A percentile compares a stretch with the other conserved stretches of the same genome.
Conservation (phyloP, 2,329 filamentous ascomycete species). For the Calonectria multiphialidica region DNA sequence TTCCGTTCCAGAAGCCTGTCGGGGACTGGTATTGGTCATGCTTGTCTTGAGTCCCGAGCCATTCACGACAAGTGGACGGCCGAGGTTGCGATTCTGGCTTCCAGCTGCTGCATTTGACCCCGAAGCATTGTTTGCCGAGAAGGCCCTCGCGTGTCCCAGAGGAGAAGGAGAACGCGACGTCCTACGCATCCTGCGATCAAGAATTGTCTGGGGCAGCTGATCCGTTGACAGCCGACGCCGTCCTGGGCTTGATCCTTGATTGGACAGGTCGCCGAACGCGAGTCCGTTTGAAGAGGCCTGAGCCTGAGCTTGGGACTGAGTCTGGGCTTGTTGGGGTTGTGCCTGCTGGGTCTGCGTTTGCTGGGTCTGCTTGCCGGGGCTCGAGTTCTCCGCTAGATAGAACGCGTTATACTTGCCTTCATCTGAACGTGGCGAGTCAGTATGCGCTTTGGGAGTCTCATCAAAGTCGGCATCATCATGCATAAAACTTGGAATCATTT, state of each 20-base stretch:
- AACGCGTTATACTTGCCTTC: slow-evolving; percentile 51
- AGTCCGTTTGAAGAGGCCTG: slow-evolving; percentile 51
- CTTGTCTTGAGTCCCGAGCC: slow-evolving; percentile 57
- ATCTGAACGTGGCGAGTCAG: slow-evolving; percentile 62
- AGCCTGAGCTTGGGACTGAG: slow-evolving; percentile 37
- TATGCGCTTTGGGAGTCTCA: slow-evolving; percentile 54
- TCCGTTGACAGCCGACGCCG: slow-evolving; percentile 65
- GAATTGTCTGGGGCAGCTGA: slow-evolving; percentile 64
- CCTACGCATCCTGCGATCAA: slow-evolving; percentile 65
- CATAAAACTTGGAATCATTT: slow-evolving; percentile 65
- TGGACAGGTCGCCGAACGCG: slow-evolving; percentile 61
- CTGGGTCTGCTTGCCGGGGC: slow-evolving; percentile 41
- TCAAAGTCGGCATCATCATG: slow-evolving; percentile 66
- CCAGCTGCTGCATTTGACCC: slow-evolving; percentile 53
- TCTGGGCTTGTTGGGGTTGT: slow-evolving; percentile 8
- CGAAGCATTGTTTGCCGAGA: slow-evolving; percentile 55
- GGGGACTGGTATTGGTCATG: slow-evolving; percentile 40
- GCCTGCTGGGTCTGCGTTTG: slow-evolving; percentile 35
- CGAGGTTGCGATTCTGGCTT: slow-evolving; percentile 47
- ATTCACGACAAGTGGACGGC: slow-evolving; percentile 66
- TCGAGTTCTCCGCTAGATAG: slow-evolving; percentile 44
- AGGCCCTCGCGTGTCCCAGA: slow-evolving; percentile 61
- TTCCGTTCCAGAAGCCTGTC: slow-evolving; percentile 30
- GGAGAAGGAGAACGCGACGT: slow-evolving; percentile 70
- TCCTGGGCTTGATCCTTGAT: slow-evolving; percentile 49